Base-by-base conservation (phyloP, 2,329 filamentous ascomycete species). In the Exophiala calicioides region DNA sequence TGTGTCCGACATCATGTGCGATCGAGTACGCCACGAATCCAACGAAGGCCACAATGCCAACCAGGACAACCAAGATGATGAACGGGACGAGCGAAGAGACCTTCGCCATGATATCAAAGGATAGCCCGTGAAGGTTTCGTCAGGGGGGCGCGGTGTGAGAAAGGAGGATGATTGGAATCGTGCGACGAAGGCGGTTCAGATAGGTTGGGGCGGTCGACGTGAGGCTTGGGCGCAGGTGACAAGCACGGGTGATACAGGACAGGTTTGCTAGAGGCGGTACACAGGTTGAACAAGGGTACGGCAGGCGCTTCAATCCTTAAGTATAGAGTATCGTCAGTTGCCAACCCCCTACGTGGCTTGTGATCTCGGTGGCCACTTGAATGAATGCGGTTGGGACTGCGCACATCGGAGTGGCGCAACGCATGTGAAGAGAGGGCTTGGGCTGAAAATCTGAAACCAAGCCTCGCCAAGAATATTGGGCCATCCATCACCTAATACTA, bases 1-100 rank as follows among this genome's bases (percentile, higher is more conserved):
- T 74, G 52, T 77, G 71, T 50, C 76, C 74, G 38, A 85, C 74
- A 52, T 81, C 75, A 60, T 77, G 76, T 20, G 74, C 71, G 69
- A 81, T 80, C 36, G 71, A 66, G 65, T 81, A 84, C 53, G 77
- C 63, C 55, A 79, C 71, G 53, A 78, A 81, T 16, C 76, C 79
- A 51, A 84, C 63, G 58, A 70, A 76, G 26, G 69, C 77, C 15
- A 75, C 57, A 27, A 77, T 60, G 36, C 63, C 70, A 26, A 82
- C 68, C 32, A 82, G 64, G 38, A 75, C 50, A 59, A 82, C 67
- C 46, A 83, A 74, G 53, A 84, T 66, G 46, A 80, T 60, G 21
- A 84, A 72, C 1, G 81, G 79, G 24, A 83, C 44, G 37, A 83
- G 64, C 44, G 40, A 19, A 9, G 51, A 32, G 9, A 39, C 30